Evolutionary conservation across 2,329 filamentous ascomycete genomes (phyloP).

Genomic region (Phyllosticta ampelicida): DNA sequence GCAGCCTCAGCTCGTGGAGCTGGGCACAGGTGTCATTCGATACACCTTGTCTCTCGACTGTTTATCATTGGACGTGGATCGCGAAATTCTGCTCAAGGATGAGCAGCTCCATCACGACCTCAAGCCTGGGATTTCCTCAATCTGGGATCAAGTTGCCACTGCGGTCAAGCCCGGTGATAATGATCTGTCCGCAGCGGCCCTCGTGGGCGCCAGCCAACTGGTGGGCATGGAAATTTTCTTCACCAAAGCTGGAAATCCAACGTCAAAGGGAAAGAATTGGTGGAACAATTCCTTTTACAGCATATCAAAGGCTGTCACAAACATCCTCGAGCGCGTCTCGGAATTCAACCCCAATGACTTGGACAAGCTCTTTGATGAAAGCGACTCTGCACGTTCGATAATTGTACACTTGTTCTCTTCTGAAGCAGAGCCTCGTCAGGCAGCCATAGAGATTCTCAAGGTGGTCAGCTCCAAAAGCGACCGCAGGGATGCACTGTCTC

Average conservation of each 20-base stretch:
- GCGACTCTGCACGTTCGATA: constrained; percentile 59
- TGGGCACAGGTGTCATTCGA: constrained; percentile 55
- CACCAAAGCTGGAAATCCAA: constrained; percentile 24
- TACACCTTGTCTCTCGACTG: constrained; percentile 60
- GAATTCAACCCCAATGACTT: constrained; percentile 64
- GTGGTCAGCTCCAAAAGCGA: constrained; percentile 61
- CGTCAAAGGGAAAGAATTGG: constrained; percentile 47
- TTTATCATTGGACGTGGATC: constrained; percentile 58
- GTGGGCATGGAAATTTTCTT: constrained; percentile 64
- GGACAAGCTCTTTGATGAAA: constrained; percentile 55
- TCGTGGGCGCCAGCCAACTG: constrained; percentile 59
- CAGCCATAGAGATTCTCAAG: constrained; percentile 73
- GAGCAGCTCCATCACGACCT: constrained; percentile 55
- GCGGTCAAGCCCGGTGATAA: constrained; percentile 56
- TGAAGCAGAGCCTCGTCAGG: constrained; percentile 66
- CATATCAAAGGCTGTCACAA: constrained; percentile 53
- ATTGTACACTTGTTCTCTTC: constrained; percentile 74
- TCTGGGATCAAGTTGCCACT: constrained; percentile 69
- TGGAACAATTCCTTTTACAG: constrained; percentile 67
- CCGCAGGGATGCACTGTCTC: constrained; percentile 49
- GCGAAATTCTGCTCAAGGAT: constrained; percentile 51
- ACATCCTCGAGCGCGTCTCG: constrained; percentile 66
- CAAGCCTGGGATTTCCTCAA: constrained; percentile 57
- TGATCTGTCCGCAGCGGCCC: constrained; percentile 62
- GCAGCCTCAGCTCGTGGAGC: constrained; percentile 23